Evolutionary conservation across 1,139 yeast species (phyloP), one percentile per base, ranked within the genome.

Genomic region (Blastobotrys capitulatus): DNA sequence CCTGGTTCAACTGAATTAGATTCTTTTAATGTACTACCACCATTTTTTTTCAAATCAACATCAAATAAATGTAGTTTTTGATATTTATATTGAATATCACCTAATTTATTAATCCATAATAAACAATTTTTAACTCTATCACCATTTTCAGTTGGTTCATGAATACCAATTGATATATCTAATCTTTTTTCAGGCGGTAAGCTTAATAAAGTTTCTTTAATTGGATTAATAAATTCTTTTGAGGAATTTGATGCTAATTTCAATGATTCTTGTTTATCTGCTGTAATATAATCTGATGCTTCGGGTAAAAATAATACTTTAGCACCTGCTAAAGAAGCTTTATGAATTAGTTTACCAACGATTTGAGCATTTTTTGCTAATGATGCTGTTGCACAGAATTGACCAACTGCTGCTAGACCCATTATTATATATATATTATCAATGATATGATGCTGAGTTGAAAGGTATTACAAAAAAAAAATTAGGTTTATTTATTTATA

Each of bases 51-150:
- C 34, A 90, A 83, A 54, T 85, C 86, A 12, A 89, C 96, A 62
- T 92, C 97, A 65, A 90, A 92, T 20, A 92, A 68, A 66, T 92
- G 98, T 15, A 92, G 63, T 64, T 92, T 92, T 60, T 86, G 94
- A 66, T 92, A 92, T 42, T 82, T 67, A 40, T 84, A 78, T 2
- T 74, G 63, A 22, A 90, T 74, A 19, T 77, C 72, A 1, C 97
- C 97, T 4, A 67, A 54, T 9, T 79, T 72, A 56, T 79, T 72
- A 38, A 92, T 74, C 80, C 92, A 88, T 3, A 92, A 58, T 38
- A 86, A 76, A 10, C 84, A 79, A 65, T 92, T 89, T 57, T 78
- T 76, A 2, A 85, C 88, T 49, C 86, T 71, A 47, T 50, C 52
- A 7, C 53, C 54, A 7, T 49, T 49, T 4, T 68, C 63, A 0